A percentile compares a stretch with the other conserved stretches of the same genome.
Conservation (phyloP, 371 early-diverging fungal species). For the Mucor piriformis region DNA sequence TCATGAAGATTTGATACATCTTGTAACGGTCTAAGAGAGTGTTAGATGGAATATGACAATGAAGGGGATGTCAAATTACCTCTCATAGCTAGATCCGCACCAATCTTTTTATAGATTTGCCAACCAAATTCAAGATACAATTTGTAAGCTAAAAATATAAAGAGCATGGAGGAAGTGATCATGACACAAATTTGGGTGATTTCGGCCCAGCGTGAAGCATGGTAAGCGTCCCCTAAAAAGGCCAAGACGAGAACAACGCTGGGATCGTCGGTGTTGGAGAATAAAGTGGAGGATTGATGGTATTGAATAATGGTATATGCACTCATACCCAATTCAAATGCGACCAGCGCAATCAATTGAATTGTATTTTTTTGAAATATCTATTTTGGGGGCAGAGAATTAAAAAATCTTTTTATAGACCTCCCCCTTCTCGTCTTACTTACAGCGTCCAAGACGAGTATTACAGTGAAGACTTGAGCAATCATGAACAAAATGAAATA, state of each 20-base stretch:
- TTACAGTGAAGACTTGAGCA: constrained; percentile 47
- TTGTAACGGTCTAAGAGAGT: constrained; percentile 73
- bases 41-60: too few species aligned
- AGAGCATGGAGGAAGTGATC: constrained; percentile 36
- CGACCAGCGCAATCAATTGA: constrained; percentile 52
- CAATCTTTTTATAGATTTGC: constrained; percentile 93
- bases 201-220: constrained; percentile 52
- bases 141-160: constrained; percentile 49
- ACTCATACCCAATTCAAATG: constrained; percentile 52
- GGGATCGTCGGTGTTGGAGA: constrained; percentile 29
- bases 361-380: constrained; percentile 56
- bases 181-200: constrained; percentile 48
- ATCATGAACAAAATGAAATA: constrained; percentile 50
- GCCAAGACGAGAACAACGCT: constrained; percentile 24
- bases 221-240: constrained; percentile 33
- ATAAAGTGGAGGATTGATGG: constrained; percentile 48
- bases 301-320: constrained; percentile 52
- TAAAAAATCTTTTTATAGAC: background rate
- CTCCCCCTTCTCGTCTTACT: too few species aligned
- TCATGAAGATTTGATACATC: constrained; percentile 85
- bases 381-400: too few species aligned
- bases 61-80: constrained; percentile 56
- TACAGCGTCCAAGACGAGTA: constrained; percentile 52
- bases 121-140: constrained; percentile 64
- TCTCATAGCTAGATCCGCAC: constrained; percentile 87